Conservation (phyloP, 768 basidiomycete species). For the Pulveroboletus sp. region DNA sequence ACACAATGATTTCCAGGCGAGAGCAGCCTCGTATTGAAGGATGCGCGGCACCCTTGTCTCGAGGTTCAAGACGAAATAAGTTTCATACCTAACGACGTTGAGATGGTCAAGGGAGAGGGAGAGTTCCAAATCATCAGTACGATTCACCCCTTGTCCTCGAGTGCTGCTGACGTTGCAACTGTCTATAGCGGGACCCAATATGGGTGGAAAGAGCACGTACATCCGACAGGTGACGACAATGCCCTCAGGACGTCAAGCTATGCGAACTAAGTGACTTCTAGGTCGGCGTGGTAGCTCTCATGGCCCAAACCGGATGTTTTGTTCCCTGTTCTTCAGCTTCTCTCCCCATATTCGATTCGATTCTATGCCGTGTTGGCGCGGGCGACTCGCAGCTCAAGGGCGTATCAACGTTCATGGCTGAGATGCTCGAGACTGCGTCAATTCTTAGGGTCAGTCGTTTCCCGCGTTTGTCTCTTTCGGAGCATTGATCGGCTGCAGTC, state of each 20-base stretch:
- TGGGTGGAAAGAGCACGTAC: constrained; percentile 98
- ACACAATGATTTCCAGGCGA: constrained; percentile 56
- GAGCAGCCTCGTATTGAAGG: constrained; percentile 75
- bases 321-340: constrained; percentile 88
- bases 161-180: background rate
- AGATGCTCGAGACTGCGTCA: constrained; percentile 98
- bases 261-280: constrained; percentile 26
- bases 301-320: constrained; percentile 95
- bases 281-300: constrained; percentile 93
- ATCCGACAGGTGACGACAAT: constrained; percentile 71
- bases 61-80: constrained; percentile 94
- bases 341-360: constrained; percentile 92
- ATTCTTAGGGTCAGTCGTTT: constrained; percentile 72
- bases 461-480: background rate
- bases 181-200: constrained; percentile 85
- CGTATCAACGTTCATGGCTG: constrained; percentile 98
- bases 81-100: constrained; percentile 94
- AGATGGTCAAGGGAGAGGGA: constrained; percentile 90
- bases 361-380: constrained; percentile 93
- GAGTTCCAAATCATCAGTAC: constrained; percentile 95
- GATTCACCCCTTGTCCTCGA: constrained; percentile 15
- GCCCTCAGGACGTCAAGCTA: background rate
- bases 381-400: constrained; percentile 98
- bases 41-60: constrained; percentile 93
- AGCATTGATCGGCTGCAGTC: constrained; percentile 47